Evolutionary conservation across 2,329 filamentous ascomycete genomes (phyloP).

Genomic region (Metarhizium humberi): DNA sequence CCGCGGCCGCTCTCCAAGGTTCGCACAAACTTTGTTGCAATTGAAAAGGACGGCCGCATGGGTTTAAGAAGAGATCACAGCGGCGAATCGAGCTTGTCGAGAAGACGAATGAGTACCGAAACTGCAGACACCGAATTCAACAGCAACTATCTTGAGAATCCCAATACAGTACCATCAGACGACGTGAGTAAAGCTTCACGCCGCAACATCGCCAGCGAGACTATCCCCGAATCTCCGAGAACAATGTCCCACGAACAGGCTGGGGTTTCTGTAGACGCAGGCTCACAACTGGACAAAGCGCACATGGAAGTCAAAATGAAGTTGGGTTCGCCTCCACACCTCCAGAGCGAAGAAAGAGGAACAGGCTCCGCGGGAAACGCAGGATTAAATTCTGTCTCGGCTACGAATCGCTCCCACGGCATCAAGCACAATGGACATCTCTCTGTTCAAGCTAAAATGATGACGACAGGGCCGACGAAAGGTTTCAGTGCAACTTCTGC

Average conservation of each 20-base stretch:
- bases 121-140: conserved; percentile 20
- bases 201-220: conserved; percentile 23
- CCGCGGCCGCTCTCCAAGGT: conserved; percentile 65
- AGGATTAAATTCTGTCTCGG: background rate
- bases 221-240: conserved; percentile 33
- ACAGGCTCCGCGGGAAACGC: background rate
- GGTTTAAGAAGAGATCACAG: conserved; percentile 36
- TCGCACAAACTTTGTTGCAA: conserved; percentile 63
- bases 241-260: conserved; percentile 14
- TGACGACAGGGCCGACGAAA: background rate
- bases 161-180: conserved; percentile 18
- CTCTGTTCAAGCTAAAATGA: too few species aligned
- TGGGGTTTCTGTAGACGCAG: conserved; percentile 11
- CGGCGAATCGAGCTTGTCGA: conserved; percentile 27
- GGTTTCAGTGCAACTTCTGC: background rate
- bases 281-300: background rate
- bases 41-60: conserved; percentile 55
- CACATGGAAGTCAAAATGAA: background rate
- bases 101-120: conserved; percentile 25
- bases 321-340: background rate
- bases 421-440: background rate
- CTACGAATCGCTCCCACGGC: background rate
- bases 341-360: background rate
- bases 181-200: conserved; percentile 10
- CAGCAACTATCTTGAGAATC: conserved; percentile 28